These are phyloP conservation scores for Hypholoma sublateritium DNA, from an alignment of 768 basidiomycete species.

Conservation along the genomic window DNA sequence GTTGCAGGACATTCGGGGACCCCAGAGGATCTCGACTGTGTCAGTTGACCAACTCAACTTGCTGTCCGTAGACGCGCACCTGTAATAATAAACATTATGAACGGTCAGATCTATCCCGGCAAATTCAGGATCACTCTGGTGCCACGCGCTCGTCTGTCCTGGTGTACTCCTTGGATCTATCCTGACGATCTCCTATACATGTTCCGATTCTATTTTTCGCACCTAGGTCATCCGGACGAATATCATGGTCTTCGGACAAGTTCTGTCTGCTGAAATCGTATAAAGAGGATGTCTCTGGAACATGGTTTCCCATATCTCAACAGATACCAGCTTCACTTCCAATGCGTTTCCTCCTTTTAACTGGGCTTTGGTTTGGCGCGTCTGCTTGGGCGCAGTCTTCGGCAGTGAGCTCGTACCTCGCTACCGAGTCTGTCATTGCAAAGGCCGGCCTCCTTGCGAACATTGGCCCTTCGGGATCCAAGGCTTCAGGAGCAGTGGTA, in stretches of 20 bases:
- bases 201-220: neutral
- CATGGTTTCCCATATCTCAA: neutral
- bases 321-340: slow-evolving; percentile 2
- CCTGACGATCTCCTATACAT: neutral
- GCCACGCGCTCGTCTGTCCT: neutral
- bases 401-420: slow-evolving; percentile 47
- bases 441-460: slow-evolving; percentile 62
- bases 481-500: slow-evolving; percentile 47
- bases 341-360: slow-evolving; percentile 34
- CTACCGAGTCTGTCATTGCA: slow-evolving; percentile 51
- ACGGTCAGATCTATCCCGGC: neutral
- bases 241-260: neutral
- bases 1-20: neutral
- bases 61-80: neutral
- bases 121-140: neutral
- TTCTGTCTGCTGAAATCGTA: neutral
- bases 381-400: slow-evolving; percentile 23
- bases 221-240: neutral
- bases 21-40: neutral
- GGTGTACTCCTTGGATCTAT: neutral
- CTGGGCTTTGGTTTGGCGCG: slow-evolving; percentile 22
- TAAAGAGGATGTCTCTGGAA: slow-evolving; percentile 5
- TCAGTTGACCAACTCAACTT: neutral
- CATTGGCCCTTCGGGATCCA: slow-evolving; percentile 55
- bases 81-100: neutral